Evolutionary conservation across 345 rosid species (phyloP).

Genomic region (Gossypium raimondii): DNA sequence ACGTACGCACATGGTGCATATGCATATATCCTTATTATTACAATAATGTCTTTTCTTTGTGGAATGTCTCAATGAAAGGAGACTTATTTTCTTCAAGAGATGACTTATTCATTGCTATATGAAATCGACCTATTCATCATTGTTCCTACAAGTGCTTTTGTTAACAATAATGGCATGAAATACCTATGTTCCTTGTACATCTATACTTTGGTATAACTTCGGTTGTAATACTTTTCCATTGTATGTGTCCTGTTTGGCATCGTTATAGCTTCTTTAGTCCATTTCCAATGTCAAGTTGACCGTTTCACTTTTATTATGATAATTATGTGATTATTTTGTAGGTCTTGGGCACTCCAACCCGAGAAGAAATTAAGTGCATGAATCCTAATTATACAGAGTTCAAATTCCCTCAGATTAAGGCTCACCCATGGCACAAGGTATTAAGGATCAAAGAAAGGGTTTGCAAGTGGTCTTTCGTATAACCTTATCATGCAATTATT

Average conservation of each 20-base stretch:
- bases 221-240: not conserved
- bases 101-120: not conserved
- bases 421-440: conserved; percentile 99
- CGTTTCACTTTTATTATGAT: not conserved
- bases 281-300: not conserved
- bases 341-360: conserved; percentile 97
- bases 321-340: conserved; percentile 21
- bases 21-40: not conserved
- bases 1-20: no score
- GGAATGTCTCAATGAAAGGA: not conserved
- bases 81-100: not conserved
- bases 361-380: conserved; percentile 99
- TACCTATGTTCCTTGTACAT: not conserved
- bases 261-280: not conserved
- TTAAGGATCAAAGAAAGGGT: not conserved
- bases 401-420: conserved; percentile 96
- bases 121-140: not conserved
- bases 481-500: not conserved
- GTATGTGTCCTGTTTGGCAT: not conserved
- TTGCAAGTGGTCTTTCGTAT: not conserved
- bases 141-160: not conserved
- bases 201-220: not conserved
- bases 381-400: conserved; percentile 93
- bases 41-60: not conserved
- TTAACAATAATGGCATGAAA: not conserved